Base-by-base conservation (phyloP, 805 yeast genomes). In the Tetrapisispora fleetii region DNA sequence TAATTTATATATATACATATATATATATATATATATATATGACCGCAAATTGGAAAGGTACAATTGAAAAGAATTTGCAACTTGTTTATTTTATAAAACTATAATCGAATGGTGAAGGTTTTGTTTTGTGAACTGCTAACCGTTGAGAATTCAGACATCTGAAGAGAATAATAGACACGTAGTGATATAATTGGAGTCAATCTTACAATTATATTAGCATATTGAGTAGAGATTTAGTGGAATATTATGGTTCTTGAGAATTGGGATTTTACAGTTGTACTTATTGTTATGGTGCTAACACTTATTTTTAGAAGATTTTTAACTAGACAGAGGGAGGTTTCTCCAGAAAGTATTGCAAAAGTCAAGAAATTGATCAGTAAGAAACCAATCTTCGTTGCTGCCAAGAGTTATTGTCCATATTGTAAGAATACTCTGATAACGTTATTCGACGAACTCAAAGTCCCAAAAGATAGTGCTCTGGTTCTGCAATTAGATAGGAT, bases 351-450 rank as follows among this genome's bases (percentile, higher is more conserved):
- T 51, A 63, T 75, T 51, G 64, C 72, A 42, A 78, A 73, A 68
- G 86, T 85, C 50, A 78, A 83, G 64, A 64, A 69, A 37, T 73
- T 85, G 55, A 85, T 88, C 69, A 73, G 74, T 57, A 64, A 73
- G 52, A 78, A 84, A 66, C 78, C 80, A 41, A 73, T 88, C 48
- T 85, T 89, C 63, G 78, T 89, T 53, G 95, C 95, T 37, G 81
- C 95, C 39, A 86, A 85, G 70, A 73, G 85, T 39, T 79, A 81
- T 69, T 83, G 89, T 67, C 88, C 88, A 38, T 77, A 75, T 64
- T 79, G 83, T 55, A 63, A 72, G 45, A 76, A 78, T 1, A 62
- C 82, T 19, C 52, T 71, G 48, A 58, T 58, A 46, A 68, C 74
- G 16, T 53, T 71, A 37, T 65, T 69, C 49, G 63, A 65, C 11